Evolutionary conservation across 805 yeast genomes (phyloP), one percentile per base, ranked within the genome.

Genomic region (Jamesozyma rosinii): DNA sequence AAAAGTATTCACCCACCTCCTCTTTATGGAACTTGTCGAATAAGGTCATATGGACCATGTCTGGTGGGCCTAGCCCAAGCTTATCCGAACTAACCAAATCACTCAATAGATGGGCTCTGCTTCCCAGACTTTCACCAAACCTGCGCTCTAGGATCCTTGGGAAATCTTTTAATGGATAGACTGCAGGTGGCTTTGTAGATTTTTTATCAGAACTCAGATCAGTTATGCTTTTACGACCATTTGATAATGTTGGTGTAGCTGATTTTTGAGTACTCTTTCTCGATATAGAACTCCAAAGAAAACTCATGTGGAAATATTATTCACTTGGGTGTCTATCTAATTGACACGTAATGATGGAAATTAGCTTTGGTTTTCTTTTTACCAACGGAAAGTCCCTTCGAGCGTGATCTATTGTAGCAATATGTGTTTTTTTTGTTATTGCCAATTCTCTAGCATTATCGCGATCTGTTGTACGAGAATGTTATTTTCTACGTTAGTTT

Each of bases 11-110:
- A 1, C 81, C 77, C 13, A 66, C 63, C 45, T 77, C 81, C 43
- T 71, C 69, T 13, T 47, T 32, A 5, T 61, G 64, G 17, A 66
- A 59, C 37, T 69, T 63, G 37, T 74, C 71, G 44, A 65, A 65
- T 27, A 62, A 57, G n/a, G 74, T 63, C n/a, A 69, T 49, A 51
- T 72, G 54, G 39, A 54, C 77, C 44, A 83, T 65, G 61, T 84
- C 94, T 3, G 88, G 82, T 2, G 88, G 85, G 0, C 94, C 94
- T 19, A 81, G 55, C n/a, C 79, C 79, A 42, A 54, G 26, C 19
- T 44, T 48, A 21, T 49, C 58, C 19, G 42, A 30, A 3, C 27
- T 40, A 2, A 40, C 44, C 37, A 58, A 32, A 9, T 49, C 54
- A 19, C 46, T 44, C 29, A 61, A 38, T 17, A 53, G 36, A 5